Percentiles rank a stretch among this genome's conserved stretches.
Evolutionary conservation across 495 filamentous ascomycete genomes (phyloP).

Genomic region (Aspergillus hancockii): DNA sequence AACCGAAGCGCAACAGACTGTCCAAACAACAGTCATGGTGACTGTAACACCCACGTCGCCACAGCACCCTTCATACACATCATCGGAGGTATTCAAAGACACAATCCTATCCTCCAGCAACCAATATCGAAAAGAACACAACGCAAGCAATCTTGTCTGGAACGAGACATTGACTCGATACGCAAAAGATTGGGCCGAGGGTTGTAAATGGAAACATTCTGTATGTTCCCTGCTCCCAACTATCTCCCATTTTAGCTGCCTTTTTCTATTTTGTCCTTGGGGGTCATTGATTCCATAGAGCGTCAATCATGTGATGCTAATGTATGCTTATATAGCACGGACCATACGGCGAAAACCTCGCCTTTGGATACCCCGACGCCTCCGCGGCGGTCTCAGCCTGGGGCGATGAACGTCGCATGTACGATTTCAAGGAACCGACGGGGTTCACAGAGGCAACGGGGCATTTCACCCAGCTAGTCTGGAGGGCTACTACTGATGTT

Average conservation of each 20-base stretch:
- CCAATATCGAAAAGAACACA: conserved; percentile 63
- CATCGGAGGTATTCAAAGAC: conserved; percentile 49
- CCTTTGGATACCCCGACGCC: conserved; percentile 63
- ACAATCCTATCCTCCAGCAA: conserved; percentile 68
- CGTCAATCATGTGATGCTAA: background rate
- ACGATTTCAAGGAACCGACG: conserved; percentile 56
- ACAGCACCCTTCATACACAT: conserved; percentile 48
- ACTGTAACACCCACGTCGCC: conserved; percentile 30
- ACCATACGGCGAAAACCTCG: conserved; percentile 78
- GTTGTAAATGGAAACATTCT: conserved; percentile 64
- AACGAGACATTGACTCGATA: conserved; percentile 62
- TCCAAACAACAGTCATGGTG: conserved; percentile 26
- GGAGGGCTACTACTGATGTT: conserved; percentile 67
- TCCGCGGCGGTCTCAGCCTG: conserved; percentile 63
- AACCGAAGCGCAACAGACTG: conserved; percentile 16
- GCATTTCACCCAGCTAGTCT: conserved; percentile 85
- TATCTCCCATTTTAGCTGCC: background rate
- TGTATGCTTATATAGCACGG: conserved; percentile 46
- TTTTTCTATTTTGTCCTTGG: background rate
- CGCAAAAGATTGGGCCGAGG: conserved; percentile 51
- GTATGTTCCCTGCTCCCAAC: conserved; percentile 34
- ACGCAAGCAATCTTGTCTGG: conserved; percentile 62
- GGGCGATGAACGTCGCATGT: conserved; percentile 62
- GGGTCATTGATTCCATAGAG: background rate
- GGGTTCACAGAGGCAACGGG: conserved; percentile 68